These are phyloP conservation scores for Ceraceosorus guamensis DNA, from an alignment of 1,284 basidiomycete genomes.

Conservation along the genomic window DNA sequence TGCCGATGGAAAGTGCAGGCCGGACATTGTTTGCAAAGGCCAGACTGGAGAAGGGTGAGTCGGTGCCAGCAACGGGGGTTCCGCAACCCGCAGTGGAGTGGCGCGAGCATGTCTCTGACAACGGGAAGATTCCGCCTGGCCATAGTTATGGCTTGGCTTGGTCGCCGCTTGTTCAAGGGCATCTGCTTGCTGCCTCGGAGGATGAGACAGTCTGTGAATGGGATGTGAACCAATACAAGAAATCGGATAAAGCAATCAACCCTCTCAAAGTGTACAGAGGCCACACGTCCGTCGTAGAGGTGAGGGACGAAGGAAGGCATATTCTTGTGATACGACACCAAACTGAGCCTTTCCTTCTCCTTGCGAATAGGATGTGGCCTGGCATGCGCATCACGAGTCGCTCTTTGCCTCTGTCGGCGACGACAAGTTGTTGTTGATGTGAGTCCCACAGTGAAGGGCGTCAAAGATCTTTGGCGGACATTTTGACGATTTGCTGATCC, in stretches of 20 bases:
- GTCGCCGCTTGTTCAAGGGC: constrained; percentile 72
- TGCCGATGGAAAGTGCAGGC: constrained; percentile 68
- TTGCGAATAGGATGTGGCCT: constrained; percentile 81
- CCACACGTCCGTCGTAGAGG: constrained; percentile 14
- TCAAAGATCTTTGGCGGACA: not conserved
- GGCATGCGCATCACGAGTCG: constrained; percentile 77
- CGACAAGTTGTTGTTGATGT: constrained; percentile 89
- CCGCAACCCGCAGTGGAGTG: not conserved
- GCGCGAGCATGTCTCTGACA: not conserved
- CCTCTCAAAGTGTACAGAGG: constrained; percentile 77
- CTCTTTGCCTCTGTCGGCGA: constrained; percentile 95
- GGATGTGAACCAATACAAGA: constrained; percentile 52
- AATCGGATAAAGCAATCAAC: constrained; percentile 40
- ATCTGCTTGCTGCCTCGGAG: constrained; percentile 85
- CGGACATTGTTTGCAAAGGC: constrained; percentile 81
- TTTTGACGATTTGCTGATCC: constrained; percentile 1
- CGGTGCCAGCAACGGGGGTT: not conserved
- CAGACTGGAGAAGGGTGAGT: constrained; percentile 82
- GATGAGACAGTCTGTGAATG: constrained; percentile 95
- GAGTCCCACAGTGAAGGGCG: constrained; percentile 31
- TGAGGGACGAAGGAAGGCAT: not conserved
- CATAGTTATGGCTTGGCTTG: constrained; percentile 82
- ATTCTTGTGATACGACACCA: not conserved
- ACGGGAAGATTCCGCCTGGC: constrained; percentile 2
- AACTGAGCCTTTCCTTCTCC: constrained; percentile 47